Evolutionary conservation across 306 rosid species (phyloP).

Genomic region (Vicia sativa): DNA sequence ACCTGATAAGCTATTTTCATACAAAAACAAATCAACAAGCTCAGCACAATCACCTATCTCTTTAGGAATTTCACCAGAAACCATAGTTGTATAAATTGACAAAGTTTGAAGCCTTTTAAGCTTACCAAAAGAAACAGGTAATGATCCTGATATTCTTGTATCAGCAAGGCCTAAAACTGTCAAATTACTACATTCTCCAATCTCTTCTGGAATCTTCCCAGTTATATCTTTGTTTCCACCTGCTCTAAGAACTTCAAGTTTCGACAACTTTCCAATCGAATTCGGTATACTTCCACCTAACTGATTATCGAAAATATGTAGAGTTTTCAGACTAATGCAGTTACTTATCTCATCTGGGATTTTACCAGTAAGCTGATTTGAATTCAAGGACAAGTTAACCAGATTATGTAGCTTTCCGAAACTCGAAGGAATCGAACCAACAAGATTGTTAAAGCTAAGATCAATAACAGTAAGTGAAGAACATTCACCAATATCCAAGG

Average conservation of each 20-base stretch:
- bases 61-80: constrained; percentile 87
- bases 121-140: constrained; percentile 78
- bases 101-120: constrained; percentile 70
- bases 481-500: constrained; percentile 60
- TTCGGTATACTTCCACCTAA: constrained; percentile 57
- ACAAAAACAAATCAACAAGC: constrained; percentile 75
- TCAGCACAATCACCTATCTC: constrained; percentile 91
- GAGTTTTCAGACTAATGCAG: constrained; percentile 53
- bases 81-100: constrained; percentile 88
- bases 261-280: constrained; percentile 56
- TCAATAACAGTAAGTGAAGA: constrained; percentile 55
- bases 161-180: constrained; percentile 81
- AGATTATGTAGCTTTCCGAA: constrained; percentile 61
- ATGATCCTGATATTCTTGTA: constrained; percentile 67
- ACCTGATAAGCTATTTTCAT: constrained; percentile 84
- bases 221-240: constrained; percentile 80
- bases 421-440: constrained; percentile 67
- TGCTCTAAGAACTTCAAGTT: constrained; percentile 68
- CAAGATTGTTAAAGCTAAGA: constrained; percentile 69
- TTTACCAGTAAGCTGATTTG: constrained; percentile 74
- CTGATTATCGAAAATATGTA: constrained; percentile 67
- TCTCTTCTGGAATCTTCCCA: constrained; percentile 76
- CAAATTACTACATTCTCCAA: constrained; percentile 76
- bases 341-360: constrained; percentile 66
- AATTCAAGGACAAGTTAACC: constrained; percentile 62